Evolutionary conservation across 139 green algal genomes (phyloP), one percentile per base, ranked within the genome.

Genomic region (Trebouxia sp.): DNA sequence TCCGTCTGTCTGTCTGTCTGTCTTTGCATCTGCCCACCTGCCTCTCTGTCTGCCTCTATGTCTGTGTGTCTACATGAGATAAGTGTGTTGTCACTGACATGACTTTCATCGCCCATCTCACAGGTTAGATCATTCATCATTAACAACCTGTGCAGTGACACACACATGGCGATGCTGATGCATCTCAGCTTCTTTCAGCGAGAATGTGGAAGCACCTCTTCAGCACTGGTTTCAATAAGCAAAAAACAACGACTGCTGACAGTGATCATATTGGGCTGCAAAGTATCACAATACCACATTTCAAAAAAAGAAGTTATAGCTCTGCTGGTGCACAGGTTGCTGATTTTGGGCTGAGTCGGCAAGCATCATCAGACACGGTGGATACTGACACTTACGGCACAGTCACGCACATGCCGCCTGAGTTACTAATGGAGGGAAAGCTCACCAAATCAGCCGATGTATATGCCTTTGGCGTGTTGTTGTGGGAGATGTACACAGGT

Each of bases 261-360:
- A 58, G 20, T 10, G 50, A 3, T 5, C 20, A 17, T 58, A 5
- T 22, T 5, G 1, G 5, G 20, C 22, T 58, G 22, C 26, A 17
- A 28, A 22, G 20, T 58, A 28, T 1, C 22, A 22, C 50, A 17
- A 17, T 22, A 22, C 26, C 20, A 3, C 20, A 17, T 22, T 3
- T 3, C 50, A 58, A 3, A 58, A 6, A 3, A 5, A 28, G 20
- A 22, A 1, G 2, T 17, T 22, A 58, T 58, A 1, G 20, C 26
- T 58, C 26, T 22, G 20, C 50, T 58, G 22, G 22, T 22, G 20
- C 26, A 41, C 69, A 79, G 72, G 45, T 79, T 0, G 86, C 87
- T 32, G 92, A 95, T 79, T 94, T 94, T 87, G 92, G 90, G 3
- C 50, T 95, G 45, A 84, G 65, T n/a, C 82, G 91, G 6, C 82